Evolutionary conservation across 208 protist species (phyloP).

Genomic region (Leishmania braziliensis): DNA sequence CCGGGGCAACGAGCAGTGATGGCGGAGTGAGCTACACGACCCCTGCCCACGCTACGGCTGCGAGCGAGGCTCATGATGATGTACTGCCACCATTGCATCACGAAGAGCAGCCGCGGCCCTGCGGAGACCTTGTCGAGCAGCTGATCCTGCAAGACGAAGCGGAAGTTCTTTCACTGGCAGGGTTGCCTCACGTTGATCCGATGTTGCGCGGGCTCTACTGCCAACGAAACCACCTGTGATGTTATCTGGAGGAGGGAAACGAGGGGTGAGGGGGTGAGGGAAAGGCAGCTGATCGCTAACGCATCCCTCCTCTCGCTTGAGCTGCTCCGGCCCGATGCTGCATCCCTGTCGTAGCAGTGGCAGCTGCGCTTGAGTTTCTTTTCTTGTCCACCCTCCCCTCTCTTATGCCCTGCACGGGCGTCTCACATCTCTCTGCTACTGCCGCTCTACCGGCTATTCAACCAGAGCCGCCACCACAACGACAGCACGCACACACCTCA

Average conservation of each 20-base stretch:
- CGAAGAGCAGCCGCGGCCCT: background rate
- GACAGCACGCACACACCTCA: background rate
- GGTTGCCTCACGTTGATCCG: constrained; percentile 64
- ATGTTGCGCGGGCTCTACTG: constrained; percentile 69
- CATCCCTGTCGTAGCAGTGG: background rate
- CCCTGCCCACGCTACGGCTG: background rate
- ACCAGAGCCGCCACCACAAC: background rate
- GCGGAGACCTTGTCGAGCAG: constrained; percentile 2
- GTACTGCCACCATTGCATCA: background rate
- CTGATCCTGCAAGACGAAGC: constrained; percentile 43
- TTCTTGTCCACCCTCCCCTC: background rate
- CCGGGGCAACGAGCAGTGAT: background rate
- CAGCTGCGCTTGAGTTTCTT: background rate
- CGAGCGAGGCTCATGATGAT: background rate
- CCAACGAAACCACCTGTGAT: constrained; percentile 30
- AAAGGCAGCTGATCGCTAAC: background rate
- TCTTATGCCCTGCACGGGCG: too few relatives aligned
- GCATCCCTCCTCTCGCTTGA: background rate
- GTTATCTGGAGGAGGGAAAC: background rate
- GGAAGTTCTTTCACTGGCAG: constrained; percentile 49
- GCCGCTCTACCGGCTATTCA: background rate
- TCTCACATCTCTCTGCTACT: background rate
- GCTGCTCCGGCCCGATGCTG: background rate
- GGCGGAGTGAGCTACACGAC: background rate
- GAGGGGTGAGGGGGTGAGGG: background rate